Evolutionary conservation across 345 rosid genomes (phyloP).

Genomic region (Orychophragmus violaceus): DNA sequence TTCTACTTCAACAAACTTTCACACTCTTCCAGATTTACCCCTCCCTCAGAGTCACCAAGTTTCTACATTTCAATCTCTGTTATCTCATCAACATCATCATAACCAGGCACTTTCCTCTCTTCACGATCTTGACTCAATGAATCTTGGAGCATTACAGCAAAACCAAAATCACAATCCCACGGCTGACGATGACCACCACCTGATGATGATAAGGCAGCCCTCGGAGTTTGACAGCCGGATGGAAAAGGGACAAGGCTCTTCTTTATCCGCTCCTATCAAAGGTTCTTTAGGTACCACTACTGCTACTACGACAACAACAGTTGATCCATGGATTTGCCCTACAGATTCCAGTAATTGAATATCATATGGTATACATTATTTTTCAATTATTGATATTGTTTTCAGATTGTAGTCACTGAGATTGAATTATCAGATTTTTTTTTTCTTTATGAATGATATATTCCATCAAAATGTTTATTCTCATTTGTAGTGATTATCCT

Average conservation of each 20-base stretch:
- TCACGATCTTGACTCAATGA: conserved; percentile 10
- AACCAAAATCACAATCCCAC: conserved; percentile 9
- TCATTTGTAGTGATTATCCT: conserved; percentile 20
- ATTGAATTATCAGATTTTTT: neutral
- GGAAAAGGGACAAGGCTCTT: conserved; percentile 40
- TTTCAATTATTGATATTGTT: neutral
- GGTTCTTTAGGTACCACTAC: conserved; percentile 30
- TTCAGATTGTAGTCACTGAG: conserved; percentile 6
- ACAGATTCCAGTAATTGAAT: conserved; percentile 36
- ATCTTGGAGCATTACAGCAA: conserved; percentile 5
- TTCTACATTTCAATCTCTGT: conserved; percentile 21
- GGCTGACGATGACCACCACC: neutral
- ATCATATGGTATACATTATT: neutral
- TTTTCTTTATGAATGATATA: neutral
- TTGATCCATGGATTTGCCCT: conserved; percentile 76
- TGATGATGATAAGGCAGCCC: conserved; percentile 13
- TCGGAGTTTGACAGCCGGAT: conserved; percentile 44
- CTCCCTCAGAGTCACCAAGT: conserved; percentile 15
- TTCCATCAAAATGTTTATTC: conserved; percentile 18
- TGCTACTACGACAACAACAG: conserved; percentile 31
- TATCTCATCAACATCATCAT: conserved; percentile 19
- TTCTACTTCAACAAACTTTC: conserved; percentile 32
- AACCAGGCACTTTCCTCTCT: conserved; percentile 13
- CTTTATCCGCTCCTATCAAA: conserved; percentile 35
- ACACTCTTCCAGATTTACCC: conserved; percentile 30